Percentiles rank a stretch among this genome's conserved stretches.
phyloP scores from a whole-genome alignment of 129 eudicot species.

The Centella asiatica region DNA sequence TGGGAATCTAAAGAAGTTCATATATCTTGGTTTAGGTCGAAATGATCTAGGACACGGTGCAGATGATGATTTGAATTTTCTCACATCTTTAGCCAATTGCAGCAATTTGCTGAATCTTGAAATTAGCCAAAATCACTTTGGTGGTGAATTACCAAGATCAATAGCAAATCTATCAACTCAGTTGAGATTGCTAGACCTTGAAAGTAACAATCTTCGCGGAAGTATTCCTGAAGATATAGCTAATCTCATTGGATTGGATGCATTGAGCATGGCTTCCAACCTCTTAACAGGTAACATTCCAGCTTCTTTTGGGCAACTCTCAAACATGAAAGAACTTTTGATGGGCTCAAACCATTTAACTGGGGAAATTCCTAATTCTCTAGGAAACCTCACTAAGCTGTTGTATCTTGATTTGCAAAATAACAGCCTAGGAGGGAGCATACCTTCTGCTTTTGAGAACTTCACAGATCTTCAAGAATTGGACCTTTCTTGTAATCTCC shows the following conservation, averaged over 20 bases:
- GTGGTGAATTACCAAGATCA: conserved; percentile 15
- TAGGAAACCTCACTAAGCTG: conserved; percentile 18
- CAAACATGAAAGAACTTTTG: background rate
- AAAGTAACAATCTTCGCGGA: conserved; percentile 8
- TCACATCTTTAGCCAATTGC: conserved; percentile 18
- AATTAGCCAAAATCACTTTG: conserved; percentile 7
- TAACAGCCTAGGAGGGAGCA: conserved; percentile 13
- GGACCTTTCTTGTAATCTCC: background rate
- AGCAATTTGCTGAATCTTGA: conserved; percentile 7
- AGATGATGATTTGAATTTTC: conserved; percentile 9
- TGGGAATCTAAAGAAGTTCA: background rate
- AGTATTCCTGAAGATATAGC: conserved; percentile 19
- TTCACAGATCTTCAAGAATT: background rate
- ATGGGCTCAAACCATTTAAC: conserved; percentile 13
- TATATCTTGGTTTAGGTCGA: background rate
- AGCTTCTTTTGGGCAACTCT: conserved; percentile 14
- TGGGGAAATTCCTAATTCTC: conserved; percentile 11
- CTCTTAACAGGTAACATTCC: conserved; percentile 21
- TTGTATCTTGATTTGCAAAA: background rate
- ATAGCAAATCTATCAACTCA: conserved; percentile 15
- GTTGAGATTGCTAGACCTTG: background rate
- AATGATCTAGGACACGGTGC: conserved; percentile 13
- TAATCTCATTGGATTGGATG: conserved; percentile 1
- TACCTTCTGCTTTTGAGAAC: conserved; percentile 12
- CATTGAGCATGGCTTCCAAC: conserved; percentile 1